Evolutionary conservation across 2,329 filamentous ascomycete genomes (phyloP), one percentile per base, ranked within the genome.

Genomic region (Arthrobotrys musiformis): DNA sequence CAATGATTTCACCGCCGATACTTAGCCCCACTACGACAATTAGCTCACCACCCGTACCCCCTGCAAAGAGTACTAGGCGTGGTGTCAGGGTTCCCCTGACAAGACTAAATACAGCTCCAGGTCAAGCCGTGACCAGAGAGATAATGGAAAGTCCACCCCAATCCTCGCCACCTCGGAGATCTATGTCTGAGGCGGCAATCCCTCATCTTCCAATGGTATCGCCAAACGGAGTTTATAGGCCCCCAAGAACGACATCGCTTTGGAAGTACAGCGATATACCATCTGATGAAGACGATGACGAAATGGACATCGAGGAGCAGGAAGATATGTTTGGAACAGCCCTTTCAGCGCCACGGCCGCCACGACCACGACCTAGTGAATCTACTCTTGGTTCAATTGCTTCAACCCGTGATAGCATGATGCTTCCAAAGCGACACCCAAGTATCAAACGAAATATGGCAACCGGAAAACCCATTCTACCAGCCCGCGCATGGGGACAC

Each of bases 301-400:
- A 91, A 28, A 85, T 83, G 30, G 89, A 90, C 74, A 85, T 83
- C 2, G 89, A 91, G 58, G 79, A 88, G 78, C 91, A 88, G 80
- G 91, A 92, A 79, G 87, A 88, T 1, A 91, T 93, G 80, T 92
- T 87, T 82, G 86, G 87, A 72, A 92, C 90, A 4, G 88, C 89
- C 1, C 84, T 92, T 15, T 89, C 89, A 9, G 89, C 90, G 0
- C 90, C 90, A 0, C 87, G 85, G 35, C 88, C 89, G 80, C 69
- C 66, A 61, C 68, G 62, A n/a, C 73, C 79, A 50, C 73, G 77
- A 68, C 66, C 76, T 22, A 78, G 76, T 19, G 62, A 68, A 22
- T 68, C 60, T 11, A 72, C 68, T 0, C 40, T 69, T 15, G 67
- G 42, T 60, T 61, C 73, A 11, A 64, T 73, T n/a, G 60, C 74